These are phyloP conservation scores for Ophiostoma pallidulum DNA, from an alignment of 2,329 filamentous ascomycete genomes.

Conservation along the genomic window DNA sequence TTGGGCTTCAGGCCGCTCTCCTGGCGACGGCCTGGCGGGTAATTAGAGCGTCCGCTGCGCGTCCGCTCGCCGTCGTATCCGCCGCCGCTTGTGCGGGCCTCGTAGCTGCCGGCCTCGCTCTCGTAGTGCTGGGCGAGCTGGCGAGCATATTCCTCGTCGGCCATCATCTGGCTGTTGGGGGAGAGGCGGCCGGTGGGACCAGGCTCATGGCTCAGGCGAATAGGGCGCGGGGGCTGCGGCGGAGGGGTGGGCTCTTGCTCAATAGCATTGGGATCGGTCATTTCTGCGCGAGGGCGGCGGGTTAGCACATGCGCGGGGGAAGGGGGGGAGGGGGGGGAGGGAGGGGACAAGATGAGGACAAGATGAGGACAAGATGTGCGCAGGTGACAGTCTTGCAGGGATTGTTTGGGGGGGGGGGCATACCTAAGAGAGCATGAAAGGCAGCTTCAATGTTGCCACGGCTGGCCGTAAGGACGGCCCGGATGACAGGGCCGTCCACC, in stretches of 20 bases:
- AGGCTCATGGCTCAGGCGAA: constrained; percentile 42
- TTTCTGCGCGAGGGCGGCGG: constrained; percentile 39
- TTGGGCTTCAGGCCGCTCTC: constrained; percentile 46
- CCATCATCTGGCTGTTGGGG: constrained; percentile 71
- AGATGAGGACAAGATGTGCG: too few relatives aligned
- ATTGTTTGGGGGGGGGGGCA: too few relatives aligned
- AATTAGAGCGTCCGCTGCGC: constrained; percentile 16
- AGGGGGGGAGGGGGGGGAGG: too few relatives aligned
- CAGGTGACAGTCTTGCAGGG: too few relatives aligned
- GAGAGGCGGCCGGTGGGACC: constrained; percentile 62
- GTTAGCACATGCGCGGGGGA: too few relatives aligned
- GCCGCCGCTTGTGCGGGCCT: constrained; percentile 37
- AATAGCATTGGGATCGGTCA: constrained; percentile 69
- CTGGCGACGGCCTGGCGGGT: constrained; percentile 33
- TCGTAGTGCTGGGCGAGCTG: constrained; percentile 90
- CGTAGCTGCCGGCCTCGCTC: constrained; percentile 45
- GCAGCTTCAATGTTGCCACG: constrained; percentile 81
- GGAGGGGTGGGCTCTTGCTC: constrained; percentile 52
- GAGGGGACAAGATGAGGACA: too few relatives aligned
- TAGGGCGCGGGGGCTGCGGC: constrained; percentile 67
- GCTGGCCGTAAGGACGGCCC: constrained; percentile 79
- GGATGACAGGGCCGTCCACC: constrained; percentile 72
- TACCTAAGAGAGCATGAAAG: constrained; percentile 87
- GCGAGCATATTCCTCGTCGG: constrained; percentile 81
- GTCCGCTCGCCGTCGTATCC: constrained; percentile 11